Evolutionary conservation across 2,329 filamentous ascomycete species (phyloP), one percentile per base, ranked within the genome.

Genomic region (Hymenoscyphus repandus): DNA sequence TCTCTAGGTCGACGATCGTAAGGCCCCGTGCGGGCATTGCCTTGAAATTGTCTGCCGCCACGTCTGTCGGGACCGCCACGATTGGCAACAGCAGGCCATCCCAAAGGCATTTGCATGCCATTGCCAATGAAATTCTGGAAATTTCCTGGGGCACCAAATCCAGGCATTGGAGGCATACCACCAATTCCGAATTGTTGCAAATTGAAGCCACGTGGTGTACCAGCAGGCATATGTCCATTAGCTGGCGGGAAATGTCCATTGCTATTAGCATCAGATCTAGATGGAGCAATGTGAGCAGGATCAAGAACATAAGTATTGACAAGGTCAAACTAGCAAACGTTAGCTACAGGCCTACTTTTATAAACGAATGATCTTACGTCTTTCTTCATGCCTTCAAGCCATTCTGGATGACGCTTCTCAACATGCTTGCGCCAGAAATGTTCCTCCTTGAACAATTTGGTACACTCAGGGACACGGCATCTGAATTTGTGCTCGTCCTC

Each of bases 381-480:
- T 66, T 86, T 83, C 67, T 85, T 86, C 58, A 96, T 73, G 47
- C 74, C 79, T 32, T 91, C 85, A 40, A 88, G 78, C 88, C 91
- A 99, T 48, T 97, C 92, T 0, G 80, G 68, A 68, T 99, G 93
- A 51, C 95, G 84, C 73, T 99, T 99, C 71, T 97, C 92, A 13
- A 97, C 85, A 64, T 99, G 93, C 75, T 99, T 99, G 64, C 84
- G 85, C 92, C 95, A 99, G 68, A 99, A 99, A 62, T 92, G 83
- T 39, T 95, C 87, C 52, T 93, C 93, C 69, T 97, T 97, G 78
- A 99, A 99, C 6, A 99, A 75, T 70, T 99, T 99, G 10, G 87
- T 86, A 70, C 93, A 99, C 36, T 96, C 91, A 1, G 92, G 92
- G 3, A 95, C 91, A 69, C 93, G 95, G 78, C 93, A 99, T 54